Conservation (phyloP, 148 eudicot species). For the Vaccinium darrowii region DNA sequence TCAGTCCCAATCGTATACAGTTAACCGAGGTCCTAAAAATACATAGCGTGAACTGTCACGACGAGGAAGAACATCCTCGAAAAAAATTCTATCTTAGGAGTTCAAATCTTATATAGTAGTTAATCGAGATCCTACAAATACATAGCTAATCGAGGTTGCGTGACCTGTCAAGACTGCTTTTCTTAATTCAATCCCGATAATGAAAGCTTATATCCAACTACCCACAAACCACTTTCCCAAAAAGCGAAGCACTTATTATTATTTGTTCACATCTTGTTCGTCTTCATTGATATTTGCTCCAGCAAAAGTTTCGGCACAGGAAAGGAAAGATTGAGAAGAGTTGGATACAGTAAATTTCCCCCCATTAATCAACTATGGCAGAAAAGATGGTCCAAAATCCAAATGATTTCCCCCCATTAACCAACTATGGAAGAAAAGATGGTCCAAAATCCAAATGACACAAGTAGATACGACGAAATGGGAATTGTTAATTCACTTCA, state of each 20-base stretch:
- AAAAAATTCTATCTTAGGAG: too few species aligned
- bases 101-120: too few species aligned
- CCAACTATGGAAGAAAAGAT: not conserved
- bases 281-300: not conserved
- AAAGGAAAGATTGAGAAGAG: not conserved
- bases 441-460: not conserved
- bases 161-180: not conserved
- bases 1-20: too few species aligned
- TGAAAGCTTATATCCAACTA: not conserved
- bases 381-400: not conserved
- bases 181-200: not conserved
- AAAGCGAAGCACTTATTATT: not conserved
- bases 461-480: not conserved
- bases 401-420: too few species aligned
- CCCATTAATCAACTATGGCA: not conserved
- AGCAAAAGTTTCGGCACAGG: not conserved
- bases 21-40: too few species aligned
- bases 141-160: too few species aligned
- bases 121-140: not conserved
- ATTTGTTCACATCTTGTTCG: not conserved
- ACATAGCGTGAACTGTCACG: too few species aligned
- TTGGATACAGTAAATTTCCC: not conserved
- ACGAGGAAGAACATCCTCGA: too few species aligned
- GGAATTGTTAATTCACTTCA: not conserved
- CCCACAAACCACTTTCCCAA: not conserved